Evolutionary conservation across 106 monocot genomes (phyloP).

Genomic region (Dendrobium nobile): DNA sequence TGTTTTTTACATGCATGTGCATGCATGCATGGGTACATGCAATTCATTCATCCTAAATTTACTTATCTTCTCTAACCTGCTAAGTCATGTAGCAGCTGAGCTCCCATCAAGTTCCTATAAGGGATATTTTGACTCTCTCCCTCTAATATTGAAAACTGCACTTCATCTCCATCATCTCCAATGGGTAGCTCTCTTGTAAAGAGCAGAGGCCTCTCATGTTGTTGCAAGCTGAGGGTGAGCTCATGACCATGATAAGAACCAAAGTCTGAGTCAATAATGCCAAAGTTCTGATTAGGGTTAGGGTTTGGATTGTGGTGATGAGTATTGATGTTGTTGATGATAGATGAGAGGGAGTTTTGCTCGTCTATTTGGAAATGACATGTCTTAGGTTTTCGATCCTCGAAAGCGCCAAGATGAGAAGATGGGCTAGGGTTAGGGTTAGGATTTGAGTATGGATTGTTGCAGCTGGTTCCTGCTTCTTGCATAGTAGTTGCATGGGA

Average conservation of each 20-base stretch:
- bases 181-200: slow-evolving; percentile 7
- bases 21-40: background rate
- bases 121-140: slow-evolving; percentile 32
- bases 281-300: slow-evolving; percentile 11
- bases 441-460: background rate
- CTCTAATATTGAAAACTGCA: slow-evolving; percentile 33
- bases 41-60: background rate
- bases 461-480: background rate
- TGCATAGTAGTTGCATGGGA: background rate
- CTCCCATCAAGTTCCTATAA: slow-evolving; percentile 34
- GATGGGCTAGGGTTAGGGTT: slow-evolving; percentile 11
- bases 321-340: slow-evolving; percentile 7
- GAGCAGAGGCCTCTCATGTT: slow-evolving; percentile 20
- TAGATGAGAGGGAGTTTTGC: slow-evolving; percentile 28
- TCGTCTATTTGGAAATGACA: background rate
- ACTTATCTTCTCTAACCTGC: slow-evolving; percentile 7
- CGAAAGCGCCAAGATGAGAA: background rate
- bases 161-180: slow-evolving; percentile 15
- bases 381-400: background rate
- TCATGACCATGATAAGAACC: slow-evolving; percentile 19
- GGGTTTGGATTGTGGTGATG: background rate
- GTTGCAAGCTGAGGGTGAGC: slow-evolving; percentile 34
- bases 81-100: slow-evolving; percentile 38
- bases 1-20: background rate
- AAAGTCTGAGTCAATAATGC: slow-evolving; percentile 11